Evolutionary conservation across 116 monocot species (phyloP).

Genomic region (Trichopus zeylanicus): DNA sequence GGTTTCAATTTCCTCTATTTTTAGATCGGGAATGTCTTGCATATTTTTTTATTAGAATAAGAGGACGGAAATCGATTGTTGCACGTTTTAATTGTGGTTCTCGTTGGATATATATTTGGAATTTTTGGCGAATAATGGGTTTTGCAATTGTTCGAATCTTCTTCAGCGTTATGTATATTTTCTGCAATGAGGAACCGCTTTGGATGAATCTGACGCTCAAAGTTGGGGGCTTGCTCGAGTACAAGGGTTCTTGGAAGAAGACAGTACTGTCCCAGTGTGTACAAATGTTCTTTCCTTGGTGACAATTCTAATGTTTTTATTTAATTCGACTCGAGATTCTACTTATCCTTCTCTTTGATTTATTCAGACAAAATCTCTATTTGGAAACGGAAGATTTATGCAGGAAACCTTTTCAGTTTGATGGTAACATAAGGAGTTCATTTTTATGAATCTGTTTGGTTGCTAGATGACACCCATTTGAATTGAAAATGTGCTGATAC

Average conservation of each 20-base stretch:
- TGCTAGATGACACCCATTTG: slow-evolving; percentile 6
- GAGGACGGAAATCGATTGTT: too few species aligned
- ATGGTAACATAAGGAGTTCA: slow-evolving; percentile 29
- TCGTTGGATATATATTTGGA: too few species aligned
- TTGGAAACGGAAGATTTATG: slow-evolving; percentile 15
- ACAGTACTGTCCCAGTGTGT: slow-evolving; percentile 50
- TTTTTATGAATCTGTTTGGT: not conserved
- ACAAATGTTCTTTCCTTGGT: not conserved
- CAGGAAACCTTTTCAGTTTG: slow-evolving; percentile 45
- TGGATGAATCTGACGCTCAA: slow-evolving; percentile 85
- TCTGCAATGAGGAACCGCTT: slow-evolving; percentile 95
- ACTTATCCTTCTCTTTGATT: not conserved
- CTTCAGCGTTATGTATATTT: slow-evolving; percentile 76
- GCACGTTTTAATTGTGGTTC: too few species aligned
- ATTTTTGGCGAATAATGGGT: too few species aligned
- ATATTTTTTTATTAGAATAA: too few species aligned
- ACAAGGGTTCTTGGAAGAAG: slow-evolving; percentile 82
- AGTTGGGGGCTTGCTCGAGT: slow-evolving; percentile 59
- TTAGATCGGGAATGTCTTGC: not conserved
- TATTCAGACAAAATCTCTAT: slow-evolving; percentile 52
- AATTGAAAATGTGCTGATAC: not conserved
- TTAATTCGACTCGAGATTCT: too few species aligned
- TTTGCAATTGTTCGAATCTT: not conserved
- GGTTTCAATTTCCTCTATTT: not conserved
- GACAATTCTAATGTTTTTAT: not conserved